These are phyloP conservation scores for Penicillium crystallinum DNA, from an alignment of 495 filamentous ascomycete species.

Conservation along the genomic window DNA sequence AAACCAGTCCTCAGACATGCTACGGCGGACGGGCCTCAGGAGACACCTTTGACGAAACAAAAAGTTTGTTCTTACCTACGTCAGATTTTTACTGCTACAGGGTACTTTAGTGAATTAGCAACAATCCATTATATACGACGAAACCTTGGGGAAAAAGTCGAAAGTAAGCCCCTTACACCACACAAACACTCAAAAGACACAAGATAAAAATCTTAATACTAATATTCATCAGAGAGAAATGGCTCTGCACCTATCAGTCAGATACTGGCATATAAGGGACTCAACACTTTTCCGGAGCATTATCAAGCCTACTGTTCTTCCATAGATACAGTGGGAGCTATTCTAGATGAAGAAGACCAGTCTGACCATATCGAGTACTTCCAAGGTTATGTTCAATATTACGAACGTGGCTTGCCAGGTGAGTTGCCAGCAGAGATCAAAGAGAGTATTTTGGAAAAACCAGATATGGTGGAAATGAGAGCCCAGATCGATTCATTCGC, in stretches of 20 bases:
- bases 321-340: constrained; percentile 14
- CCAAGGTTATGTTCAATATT: constrained; percentile 17
- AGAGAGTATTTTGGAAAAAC: constrained; percentile 12
- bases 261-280: constrained; percentile 14
- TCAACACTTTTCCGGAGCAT: constrained; percentile 14
- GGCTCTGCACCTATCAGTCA: constrained; percentile 17
- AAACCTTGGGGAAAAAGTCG: background rate
- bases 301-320: constrained; percentile 18
- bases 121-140: background rate
- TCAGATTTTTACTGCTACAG: background rate
- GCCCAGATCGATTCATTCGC: constrained; percentile 3
- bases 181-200: background rate
- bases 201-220: background rate
- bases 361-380: constrained; percentile 21
- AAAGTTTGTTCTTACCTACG: background rate
- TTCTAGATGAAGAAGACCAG: constrained; percentile 14
- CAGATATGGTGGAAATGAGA: constrained; percentile 10
- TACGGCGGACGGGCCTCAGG: background rate
- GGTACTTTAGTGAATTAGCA: background rate
- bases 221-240: constrained; percentile 14
- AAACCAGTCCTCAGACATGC: background rate
- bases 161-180: background rate
- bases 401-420: constrained; percentile 10
- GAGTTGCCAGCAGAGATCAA: constrained; percentile 16
- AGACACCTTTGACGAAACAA: background rate